Percentiles rank a stretch among this genome's conserved stretches.
Conservation (phyloP, 345 rosid genomes). For the Sonneratia alba region DNA sequence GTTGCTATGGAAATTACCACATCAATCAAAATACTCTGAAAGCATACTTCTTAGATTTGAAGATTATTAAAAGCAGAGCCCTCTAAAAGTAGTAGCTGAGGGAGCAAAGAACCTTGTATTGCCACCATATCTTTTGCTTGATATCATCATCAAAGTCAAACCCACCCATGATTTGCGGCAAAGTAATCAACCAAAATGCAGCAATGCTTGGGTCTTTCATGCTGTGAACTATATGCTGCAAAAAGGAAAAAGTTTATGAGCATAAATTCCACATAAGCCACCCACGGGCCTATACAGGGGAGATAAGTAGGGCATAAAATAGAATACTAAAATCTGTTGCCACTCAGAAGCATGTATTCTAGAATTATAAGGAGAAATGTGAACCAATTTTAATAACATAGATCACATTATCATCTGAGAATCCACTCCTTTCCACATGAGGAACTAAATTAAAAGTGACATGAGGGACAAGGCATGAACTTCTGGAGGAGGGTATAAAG, state of each 20-base stretch:
- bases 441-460: neutral
- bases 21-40: neutral
- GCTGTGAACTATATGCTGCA: constrained; percentile 90
- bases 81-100: neutral
- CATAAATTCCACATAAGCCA: neutral
- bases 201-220: constrained; percentile 96
- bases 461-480: too few species aligned
- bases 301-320: neutral
- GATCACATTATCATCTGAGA: neutral
- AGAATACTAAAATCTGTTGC: neutral
- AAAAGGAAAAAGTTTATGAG: neutral
- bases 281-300: neutral
- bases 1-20: neutral
- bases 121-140: constrained; percentile 88
- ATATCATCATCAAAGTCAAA: constrained; percentile 74
- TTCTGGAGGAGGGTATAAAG: neutral
- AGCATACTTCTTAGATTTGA: neutral
- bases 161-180: constrained; percentile 81
- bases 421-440: neutral
- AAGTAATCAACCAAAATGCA: constrained; percentile 84
- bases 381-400: neutral
- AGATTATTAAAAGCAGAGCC: neutral
- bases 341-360: neutral
- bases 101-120: constrained; percentile 49
- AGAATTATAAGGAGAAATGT: neutral